Conservation (phyloP, 805 yeast species). For the Wickerhamomyces subpelliculosus region DNA sequence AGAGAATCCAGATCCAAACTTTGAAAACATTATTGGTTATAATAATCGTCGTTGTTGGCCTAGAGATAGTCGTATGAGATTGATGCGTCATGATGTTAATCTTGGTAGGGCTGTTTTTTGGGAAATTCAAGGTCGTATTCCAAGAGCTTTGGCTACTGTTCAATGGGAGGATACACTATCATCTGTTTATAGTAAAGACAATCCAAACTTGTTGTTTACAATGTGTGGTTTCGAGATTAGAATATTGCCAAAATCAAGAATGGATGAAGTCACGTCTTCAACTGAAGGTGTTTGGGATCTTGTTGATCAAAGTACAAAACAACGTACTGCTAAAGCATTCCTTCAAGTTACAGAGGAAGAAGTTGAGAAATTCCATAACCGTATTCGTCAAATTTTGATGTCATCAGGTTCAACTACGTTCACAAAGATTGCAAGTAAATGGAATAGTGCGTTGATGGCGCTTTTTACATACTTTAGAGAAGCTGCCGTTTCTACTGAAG, state of each 20-base stretch:
- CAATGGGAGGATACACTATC: conserved; percentile 78
- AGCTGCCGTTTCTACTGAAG: conserved; percentile 79
- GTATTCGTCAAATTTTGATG: conserved; percentile 87
- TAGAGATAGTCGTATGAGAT: conserved; percentile 79
- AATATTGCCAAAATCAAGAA: conserved; percentile 68
- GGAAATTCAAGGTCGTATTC: conserved; percentile 80
- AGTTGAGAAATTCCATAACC: conserved; percentile 70
- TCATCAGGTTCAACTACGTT: conserved; percentile 94
- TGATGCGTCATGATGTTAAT: conserved; percentile 86
- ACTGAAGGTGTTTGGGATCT: conserved; percentile 93
- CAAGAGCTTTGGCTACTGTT: conserved; percentile 62
- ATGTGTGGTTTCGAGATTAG: conserved; percentile 96
- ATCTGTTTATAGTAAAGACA: conserved; percentile 85
- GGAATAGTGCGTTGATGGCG: conserved; percentile 90
- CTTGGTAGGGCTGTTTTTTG: conserved; percentile 88
- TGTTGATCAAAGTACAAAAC: conserved; percentile 61
- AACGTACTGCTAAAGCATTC: conserved; percentile 83
- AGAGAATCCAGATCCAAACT: conserved; percentile 90
- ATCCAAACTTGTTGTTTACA: conserved; percentile 79
- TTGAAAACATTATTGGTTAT: conserved; percentile 79
- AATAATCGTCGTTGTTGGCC: conserved; percentile 95
- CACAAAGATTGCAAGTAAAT: conserved; percentile 86
- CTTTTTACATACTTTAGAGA: conserved; percentile 88
- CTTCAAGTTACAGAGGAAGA: conserved; percentile 79
- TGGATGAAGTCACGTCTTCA: conserved; percentile 42